A percentile compares a stretch with the other conserved stretches of the same genome.
These are phyloP conservation scores for Ramularia endophylla DNA, from an alignment of 2,329 filamentous ascomycete species.

Conservation along the genomic window DNA sequence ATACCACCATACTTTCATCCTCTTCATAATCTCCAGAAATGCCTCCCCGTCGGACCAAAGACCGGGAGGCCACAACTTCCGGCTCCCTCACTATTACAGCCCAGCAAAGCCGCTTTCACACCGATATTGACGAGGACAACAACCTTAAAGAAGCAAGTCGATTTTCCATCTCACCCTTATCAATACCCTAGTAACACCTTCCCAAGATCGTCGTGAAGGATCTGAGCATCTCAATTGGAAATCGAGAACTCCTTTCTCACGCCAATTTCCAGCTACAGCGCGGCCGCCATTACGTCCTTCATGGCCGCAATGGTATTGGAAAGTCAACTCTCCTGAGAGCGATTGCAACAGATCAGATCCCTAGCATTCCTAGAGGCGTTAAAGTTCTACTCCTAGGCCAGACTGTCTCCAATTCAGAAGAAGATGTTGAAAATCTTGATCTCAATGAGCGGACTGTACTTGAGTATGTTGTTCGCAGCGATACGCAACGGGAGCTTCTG, in stretches of 20 bases:
- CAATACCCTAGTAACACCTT: constrained; percentile 1
- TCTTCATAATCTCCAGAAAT: constrained; percentile 2
- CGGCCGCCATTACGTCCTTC: constrained; percentile 67
- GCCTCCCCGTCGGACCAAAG: constrained; percentile 6
- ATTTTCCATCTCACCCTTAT: background rate
- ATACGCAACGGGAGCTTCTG: constrained; percentile 16
- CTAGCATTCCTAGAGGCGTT: constrained; percentile 63
- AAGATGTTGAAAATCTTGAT: constrained; percentile 7
- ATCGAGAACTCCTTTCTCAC: constrained; percentile 60
- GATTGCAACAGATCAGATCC: constrained; percentile 71
- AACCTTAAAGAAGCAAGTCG: constrained; percentile 20
- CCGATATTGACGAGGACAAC: constrained; percentile 19
- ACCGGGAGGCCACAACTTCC: constrained; percentile 1
- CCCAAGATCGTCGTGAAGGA: constrained; percentile 53
- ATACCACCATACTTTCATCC: background rate
- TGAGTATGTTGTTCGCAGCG: constrained; percentile 20
- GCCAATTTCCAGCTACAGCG: constrained; percentile 67
- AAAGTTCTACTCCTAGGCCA: constrained; percentile 66
- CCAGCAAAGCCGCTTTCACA: constrained; percentile 21
- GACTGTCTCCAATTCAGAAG: constrained; percentile 39
- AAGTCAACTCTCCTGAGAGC: constrained; percentile 75
- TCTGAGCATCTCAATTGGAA: constrained; percentile 60
- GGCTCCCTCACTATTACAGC: constrained; percentile 16
- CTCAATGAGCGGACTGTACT: constrained; percentile 16
- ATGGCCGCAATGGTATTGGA: constrained; percentile 75